Base-by-base conservation (phyloP, 805 yeast genomes). In the Wickerhamiella qilinensis region DNA sequence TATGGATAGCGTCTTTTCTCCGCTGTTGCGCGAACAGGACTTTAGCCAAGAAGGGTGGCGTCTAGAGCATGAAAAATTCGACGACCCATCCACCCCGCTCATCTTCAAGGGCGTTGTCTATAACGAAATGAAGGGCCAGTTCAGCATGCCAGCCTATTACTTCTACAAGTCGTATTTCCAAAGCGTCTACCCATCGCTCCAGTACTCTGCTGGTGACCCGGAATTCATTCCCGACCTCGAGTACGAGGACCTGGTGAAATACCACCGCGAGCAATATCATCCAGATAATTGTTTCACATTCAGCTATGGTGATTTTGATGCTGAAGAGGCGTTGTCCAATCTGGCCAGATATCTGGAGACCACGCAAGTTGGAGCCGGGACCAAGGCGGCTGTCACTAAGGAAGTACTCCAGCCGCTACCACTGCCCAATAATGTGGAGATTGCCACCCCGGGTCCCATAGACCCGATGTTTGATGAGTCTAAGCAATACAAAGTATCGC, bases 31-130 rank as follows among this genome's bases (percentile, higher is more conserved):
- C 24, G 69, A 71, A 44, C 77, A 76, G 40, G 97, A 91, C 57
- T 91, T 91, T 54, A 67, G 67, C 45, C 98, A 91, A 62, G 98
- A 91, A 60, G 98, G 98, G 28, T 91, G 98, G 98, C 74, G 98
- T 54, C 62, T 91, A 30, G 98, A 91, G 57, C 73, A 83, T 47
- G 70, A 69, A 38, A 67, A 65, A 38, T 58, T 74, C 4, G 57
- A 66, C 5, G 85, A 86, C 53, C 60, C 63, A 14, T 42, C 49
- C 0, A 67, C 82, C 12, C 80, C 83, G 1, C 53, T 91, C 31
- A 64, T 63, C 3, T 83, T 84, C 58, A 91, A 91, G 58, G 98
- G 98, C 34, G 98, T 91, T 25, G 98, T 91, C 2, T 91, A 81
- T 56, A 91, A 91, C 55, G 98, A 91, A 60, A 91, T 91, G 98